A percentile compares a stretch with the other conserved stretches of the same genome.
Evolutionary conservation across 768 basidiomycete species (phyloP).

Genomic region (Phylloporus sp.): DNA sequence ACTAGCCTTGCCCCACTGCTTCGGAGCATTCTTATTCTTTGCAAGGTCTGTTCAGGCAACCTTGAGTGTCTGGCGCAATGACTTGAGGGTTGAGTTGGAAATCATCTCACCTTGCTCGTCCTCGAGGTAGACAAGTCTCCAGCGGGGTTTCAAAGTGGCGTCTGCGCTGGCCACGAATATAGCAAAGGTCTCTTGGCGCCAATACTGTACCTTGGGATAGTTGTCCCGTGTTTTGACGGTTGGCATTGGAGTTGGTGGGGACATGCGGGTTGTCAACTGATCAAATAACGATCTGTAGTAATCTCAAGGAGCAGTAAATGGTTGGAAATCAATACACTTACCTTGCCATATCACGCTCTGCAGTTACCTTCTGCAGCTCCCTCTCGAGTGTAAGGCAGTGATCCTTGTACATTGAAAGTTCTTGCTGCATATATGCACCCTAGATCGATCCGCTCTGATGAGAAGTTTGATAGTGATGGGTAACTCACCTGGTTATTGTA

Average conservation of each 20-base stretch:
- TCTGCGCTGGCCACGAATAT: neutral
- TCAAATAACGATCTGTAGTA: neutral
- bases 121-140: neutral
- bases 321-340: neutral
- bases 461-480: neutral
- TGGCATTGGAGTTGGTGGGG: neutral
- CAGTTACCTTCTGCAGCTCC: neutral
- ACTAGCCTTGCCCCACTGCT: too few relatives aligned
- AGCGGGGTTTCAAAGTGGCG: neutral
- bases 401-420: neutral
- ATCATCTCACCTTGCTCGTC: neutral
- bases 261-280: neutral
- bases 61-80: neutral
- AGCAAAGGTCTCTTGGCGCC: neutral
- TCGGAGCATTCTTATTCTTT: neutral
- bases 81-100: neutral
- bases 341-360: neutral
- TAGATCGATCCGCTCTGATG: neutral
- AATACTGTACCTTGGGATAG: neutral
- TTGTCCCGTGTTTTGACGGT: neutral
- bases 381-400: neutral
- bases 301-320: neutral
- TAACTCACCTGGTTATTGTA: neutral
- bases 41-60: neutral
- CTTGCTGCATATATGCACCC: neutral